phyloP scores from a whole-genome alignment of 208 protist species.

The Porcisia hertigi region DNA sequence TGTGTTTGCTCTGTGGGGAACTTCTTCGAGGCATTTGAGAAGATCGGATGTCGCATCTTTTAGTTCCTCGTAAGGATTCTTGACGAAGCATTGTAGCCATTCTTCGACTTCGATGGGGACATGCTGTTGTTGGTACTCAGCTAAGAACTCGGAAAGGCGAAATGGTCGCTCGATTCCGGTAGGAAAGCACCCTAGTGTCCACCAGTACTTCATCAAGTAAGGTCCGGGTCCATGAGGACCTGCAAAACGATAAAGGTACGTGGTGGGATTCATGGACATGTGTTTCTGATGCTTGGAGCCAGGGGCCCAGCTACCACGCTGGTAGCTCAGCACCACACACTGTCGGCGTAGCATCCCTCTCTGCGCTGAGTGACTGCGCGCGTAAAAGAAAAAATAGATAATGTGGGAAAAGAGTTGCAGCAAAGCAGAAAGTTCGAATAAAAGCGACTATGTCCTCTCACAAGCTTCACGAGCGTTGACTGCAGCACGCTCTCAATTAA shows the following conservation, averaged over 20 bases:
- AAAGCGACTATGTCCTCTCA: background rate
- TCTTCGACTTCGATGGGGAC: constrained; percentile 89
- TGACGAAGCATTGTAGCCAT: constrained; percentile 79
- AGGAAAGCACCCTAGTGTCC: constrained; percentile 88
- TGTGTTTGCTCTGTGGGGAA: constrained; percentile 32
- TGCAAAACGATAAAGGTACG: constrained; percentile 85
- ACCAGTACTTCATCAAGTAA: constrained; percentile 93
- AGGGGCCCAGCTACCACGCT: constrained; percentile 80
- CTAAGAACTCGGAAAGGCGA: constrained; percentile 81
- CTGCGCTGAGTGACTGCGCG: background rate
- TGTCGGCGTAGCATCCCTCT: constrained; percentile 28
- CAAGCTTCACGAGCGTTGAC: background rate
- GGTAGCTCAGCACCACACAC: constrained; percentile 46
- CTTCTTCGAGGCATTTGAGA: constrained; percentile 42
- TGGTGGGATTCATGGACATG: constrained; percentile 82
- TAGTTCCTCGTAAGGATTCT: constrained; percentile 64
- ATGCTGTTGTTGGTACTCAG: constrained; percentile 79
- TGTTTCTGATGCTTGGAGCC: constrained; percentile 91
- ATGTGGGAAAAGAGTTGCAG: background rate
- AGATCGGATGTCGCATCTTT: constrained; percentile 44
- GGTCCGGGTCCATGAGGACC: constrained; percentile 77
- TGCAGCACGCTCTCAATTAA: background rate
- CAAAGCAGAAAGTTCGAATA: background rate
- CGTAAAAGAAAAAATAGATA: background rate
- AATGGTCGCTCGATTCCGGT: constrained; percentile 82